These are phyloP conservation scores for Aaosphaeria arxii DNA, from an alignment of 2,329 filamentous ascomycete genomes.

Conservation along the genomic window DNA sequence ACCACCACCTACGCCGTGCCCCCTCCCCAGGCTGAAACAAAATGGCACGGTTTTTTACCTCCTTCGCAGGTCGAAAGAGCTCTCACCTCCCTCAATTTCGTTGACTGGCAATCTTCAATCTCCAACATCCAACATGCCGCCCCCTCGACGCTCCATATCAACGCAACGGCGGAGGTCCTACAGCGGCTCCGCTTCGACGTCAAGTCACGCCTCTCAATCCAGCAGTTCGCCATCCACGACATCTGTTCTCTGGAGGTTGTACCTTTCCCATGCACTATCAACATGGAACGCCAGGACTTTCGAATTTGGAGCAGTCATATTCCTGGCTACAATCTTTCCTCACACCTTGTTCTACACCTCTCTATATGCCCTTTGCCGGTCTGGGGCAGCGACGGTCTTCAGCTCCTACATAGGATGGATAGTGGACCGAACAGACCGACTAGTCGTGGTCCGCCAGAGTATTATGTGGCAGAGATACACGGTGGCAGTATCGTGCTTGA, in stretches of 20 bases:
- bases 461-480: slow-evolving; percentile 39
- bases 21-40: no score
- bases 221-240: not conserved
- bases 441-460: slow-evolving; percentile 38
- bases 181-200: no score
- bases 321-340: slow-evolving; percentile 45
- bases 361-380: slow-evolving; percentile 64
- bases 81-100: no score
- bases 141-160: no score
- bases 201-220: no score
- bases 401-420: slow-evolving; percentile 57
- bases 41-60: no score
- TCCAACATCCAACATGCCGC: no score
- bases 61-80: no score
- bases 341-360: slow-evolving; percentile 64
- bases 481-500: slow-evolving; percentile 30
- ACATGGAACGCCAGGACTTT: slow-evolving; percentile 50
- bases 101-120: no score
- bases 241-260: slow-evolving; percentile 30
- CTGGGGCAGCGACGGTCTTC: slow-evolving; percentile 56
- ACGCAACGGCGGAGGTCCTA: no score
- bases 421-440: slow-evolving; percentile 53
- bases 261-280: slow-evolving; percentile 47
- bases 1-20: no score
- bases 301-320: slow-evolving; percentile 51